Evolutionary conservation across 345 rosid genomes (phyloP).

Genomic region (Heritiera littoralis): DNA sequence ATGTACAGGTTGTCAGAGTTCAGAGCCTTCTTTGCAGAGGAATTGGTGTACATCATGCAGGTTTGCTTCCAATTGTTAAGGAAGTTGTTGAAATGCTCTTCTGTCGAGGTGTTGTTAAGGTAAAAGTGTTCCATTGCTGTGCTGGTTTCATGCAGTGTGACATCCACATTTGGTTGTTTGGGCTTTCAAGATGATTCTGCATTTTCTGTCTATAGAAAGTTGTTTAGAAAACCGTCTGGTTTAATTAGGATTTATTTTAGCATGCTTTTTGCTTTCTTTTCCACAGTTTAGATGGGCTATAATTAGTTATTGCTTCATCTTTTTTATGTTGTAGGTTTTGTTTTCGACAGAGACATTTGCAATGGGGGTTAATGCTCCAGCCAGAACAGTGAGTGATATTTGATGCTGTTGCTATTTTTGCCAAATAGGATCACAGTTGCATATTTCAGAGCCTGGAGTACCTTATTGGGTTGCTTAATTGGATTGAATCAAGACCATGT

Average conservation of each 20-base stretch:
- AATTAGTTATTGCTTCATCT: constrained; percentile 14
- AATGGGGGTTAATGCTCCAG: constrained; percentile 99
- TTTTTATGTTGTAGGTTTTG: constrained; percentile 60
- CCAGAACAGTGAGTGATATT: constrained; percentile 77
- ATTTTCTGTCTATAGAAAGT: background rate
- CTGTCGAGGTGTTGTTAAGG: constrained; percentile 97
- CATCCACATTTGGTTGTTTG: background rate
- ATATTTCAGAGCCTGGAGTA: constrained; percentile 9
- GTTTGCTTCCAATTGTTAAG: constrained; percentile 97
- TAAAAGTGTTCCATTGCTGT: constrained; percentile 19
- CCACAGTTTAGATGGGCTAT: constrained; percentile 2
- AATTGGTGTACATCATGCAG: constrained; percentile 98
- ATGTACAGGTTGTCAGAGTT: constrained; percentile 77
- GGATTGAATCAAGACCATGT: background rate
- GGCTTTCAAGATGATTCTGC: background rate
- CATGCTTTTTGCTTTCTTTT: constrained; percentile 13
- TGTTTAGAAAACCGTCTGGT: background rate
- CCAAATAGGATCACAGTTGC: background rate
- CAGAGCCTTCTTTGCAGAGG: constrained; percentile 89
- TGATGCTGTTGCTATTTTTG: constrained; percentile 15
- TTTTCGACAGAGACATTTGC: constrained; percentile 99
- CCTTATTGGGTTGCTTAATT: constrained; percentile 12
- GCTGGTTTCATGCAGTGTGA: background rate
- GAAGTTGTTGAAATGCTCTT: constrained; percentile 99
- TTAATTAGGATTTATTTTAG: constrained; percentile 1